phyloP scores from a whole-genome alignment of 495 filamentous ascomycete genomes.

The Coniosporium apollinis region DNA sequence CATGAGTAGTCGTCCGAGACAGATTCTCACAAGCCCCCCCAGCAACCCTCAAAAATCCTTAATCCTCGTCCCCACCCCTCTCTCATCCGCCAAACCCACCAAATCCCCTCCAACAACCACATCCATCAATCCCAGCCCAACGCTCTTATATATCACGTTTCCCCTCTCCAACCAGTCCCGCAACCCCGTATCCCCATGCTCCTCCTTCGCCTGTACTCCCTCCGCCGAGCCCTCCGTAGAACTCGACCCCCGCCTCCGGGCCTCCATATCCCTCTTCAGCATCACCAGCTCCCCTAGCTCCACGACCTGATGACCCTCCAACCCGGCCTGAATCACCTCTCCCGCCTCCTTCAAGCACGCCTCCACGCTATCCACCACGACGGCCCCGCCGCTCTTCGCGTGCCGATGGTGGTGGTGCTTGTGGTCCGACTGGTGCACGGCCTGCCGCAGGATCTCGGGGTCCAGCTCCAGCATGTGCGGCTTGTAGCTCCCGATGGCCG shows the following conservation, averaged over 20 bases:
- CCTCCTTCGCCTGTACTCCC: constrained; percentile 17
- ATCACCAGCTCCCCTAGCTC: constrained; percentile 78
- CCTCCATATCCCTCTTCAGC: constrained; percentile 33
- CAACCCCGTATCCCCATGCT: constrained; percentile 37
- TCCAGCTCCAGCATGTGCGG: constrained; percentile 76
- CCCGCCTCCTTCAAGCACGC: constrained; percentile 74
- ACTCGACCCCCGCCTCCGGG: constrained; percentile 19
- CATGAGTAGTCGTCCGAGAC: too few species aligned
- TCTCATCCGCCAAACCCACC: constrained; percentile 53
- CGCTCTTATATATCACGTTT: constrained; percentile 78
- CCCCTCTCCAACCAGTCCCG: constrained; percentile 57
- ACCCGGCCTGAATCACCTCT: constrained; percentile 65
- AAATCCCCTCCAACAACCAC: constrained; percentile 59
- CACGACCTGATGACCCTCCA: constrained; percentile 55
- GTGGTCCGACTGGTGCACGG: constrained; percentile 35
- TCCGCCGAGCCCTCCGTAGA: constrained; percentile 12
- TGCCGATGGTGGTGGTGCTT: constrained; percentile 52
- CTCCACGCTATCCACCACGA: constrained; percentile 70
- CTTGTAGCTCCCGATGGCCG: constrained; percentile 72
- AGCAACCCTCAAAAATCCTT: constrained; percentile 50
- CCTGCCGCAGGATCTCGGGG: constrained; percentile 52
- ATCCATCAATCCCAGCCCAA: constrained; percentile 71
- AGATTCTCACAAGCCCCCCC: too few species aligned
- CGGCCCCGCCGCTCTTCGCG: constrained; percentile 50
- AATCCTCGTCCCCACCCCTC: constrained; percentile 54